phyloP scores from a whole-genome alignment of 1,139 yeast genomes.

The Geotrichum cucujoidarum region DNA sequence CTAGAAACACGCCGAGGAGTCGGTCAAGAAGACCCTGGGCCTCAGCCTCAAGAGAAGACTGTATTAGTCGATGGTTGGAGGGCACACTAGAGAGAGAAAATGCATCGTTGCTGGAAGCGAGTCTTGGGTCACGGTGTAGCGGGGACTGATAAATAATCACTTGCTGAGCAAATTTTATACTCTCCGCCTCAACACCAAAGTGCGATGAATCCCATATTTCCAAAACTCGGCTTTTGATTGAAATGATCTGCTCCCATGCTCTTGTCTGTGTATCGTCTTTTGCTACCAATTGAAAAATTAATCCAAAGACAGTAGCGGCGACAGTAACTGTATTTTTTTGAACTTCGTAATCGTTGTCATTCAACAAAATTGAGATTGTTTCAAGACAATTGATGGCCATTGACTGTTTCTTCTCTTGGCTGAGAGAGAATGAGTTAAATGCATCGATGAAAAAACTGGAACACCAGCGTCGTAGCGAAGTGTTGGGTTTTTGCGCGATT shows the following conservation, averaged over 20 bases:
- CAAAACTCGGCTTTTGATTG: constrained; percentile 34
- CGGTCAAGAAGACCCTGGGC: constrained; percentile 65
- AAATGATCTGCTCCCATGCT: constrained; percentile 32
- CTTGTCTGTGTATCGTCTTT: constrained; percentile 27
- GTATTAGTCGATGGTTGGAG: constrained; percentile 63
- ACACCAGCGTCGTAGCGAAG: constrained; percentile 38
- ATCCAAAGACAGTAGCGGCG: constrained; percentile 36
- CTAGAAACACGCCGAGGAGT: constrained; percentile 51
- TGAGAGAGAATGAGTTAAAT: constrained; percentile 33
- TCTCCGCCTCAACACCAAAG: constrained; percentile 52
- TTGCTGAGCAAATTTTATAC: constrained; percentile 66
- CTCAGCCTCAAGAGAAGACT: constrained; percentile 59
- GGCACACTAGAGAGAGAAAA: constrained; percentile 59
- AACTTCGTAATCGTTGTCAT: constrained; percentile 28
- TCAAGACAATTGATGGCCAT: constrained; percentile 35
- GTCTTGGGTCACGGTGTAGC: constrained; percentile 39
- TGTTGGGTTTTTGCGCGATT: constrained; percentile 36
- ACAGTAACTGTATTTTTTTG: constrained; percentile 34
- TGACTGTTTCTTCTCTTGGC: constrained; percentile 27
- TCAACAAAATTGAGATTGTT: constrained; percentile 30
- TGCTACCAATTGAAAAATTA: constrained; percentile 33
- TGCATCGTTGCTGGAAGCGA: constrained; percentile 31
- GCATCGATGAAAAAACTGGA: constrained; percentile 39
- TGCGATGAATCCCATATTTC: constrained; percentile 34
- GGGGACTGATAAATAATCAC: constrained; percentile 68